Percentiles rank a stretch among this genome's conserved stretches.
Evolutionary conservation across 768 basidiomycete species (phyloP).

Genomic region (Boletus sensibilis): DNA sequence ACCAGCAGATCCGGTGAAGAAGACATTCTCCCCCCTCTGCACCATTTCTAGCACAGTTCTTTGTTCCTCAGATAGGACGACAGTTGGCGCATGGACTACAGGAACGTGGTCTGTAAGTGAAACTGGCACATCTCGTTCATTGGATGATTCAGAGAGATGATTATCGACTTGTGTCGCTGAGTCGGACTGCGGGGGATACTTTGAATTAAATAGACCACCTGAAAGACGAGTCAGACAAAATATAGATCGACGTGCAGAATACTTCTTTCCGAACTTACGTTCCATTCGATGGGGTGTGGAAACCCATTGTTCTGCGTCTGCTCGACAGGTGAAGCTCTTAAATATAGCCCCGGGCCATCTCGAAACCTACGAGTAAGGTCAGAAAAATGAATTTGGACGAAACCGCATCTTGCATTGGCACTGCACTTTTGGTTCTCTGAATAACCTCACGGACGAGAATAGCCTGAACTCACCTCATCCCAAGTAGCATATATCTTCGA

Average conservation of each 20-base stretch:
- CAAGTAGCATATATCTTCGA: slow-evolving; percentile 57
- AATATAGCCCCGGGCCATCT: slow-evolving; percentile 52
- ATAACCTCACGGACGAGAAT: neutral
- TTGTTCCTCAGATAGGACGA: slow-evolving; percentile 55
- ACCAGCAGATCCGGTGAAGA: slow-evolving; percentile 88
- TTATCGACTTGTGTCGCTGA: neutral
- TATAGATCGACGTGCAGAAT: neutral
- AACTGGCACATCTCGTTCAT: neutral
- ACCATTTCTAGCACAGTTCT: slow-evolving; percentile 49
- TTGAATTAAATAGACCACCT: slow-evolving; percentile 3
- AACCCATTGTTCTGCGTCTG: slow-evolving; percentile 54
- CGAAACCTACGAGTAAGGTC: slow-evolving; percentile 40
- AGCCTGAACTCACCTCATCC: slow-evolving; percentile 49
- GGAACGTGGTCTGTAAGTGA: neutral
- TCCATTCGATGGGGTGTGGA: slow-evolving; percentile 7
- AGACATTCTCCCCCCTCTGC: slow-evolving; percentile 61
- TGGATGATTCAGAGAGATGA: neutral
- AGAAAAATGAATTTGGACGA: neutral
- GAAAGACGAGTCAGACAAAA: neutral
- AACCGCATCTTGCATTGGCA: slow-evolving; percentile 36
- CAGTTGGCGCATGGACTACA: slow-evolving; percentile 8
- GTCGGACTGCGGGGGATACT: neutral
- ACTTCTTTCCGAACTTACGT: slow-evolving; percentile 18
- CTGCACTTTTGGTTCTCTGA: slow-evolving; percentile 40
- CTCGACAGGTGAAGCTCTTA: slow-evolving; percentile 48